Conservation (phyloP, 352 stramenopile species). For the Peronospora tabacina region DNA sequence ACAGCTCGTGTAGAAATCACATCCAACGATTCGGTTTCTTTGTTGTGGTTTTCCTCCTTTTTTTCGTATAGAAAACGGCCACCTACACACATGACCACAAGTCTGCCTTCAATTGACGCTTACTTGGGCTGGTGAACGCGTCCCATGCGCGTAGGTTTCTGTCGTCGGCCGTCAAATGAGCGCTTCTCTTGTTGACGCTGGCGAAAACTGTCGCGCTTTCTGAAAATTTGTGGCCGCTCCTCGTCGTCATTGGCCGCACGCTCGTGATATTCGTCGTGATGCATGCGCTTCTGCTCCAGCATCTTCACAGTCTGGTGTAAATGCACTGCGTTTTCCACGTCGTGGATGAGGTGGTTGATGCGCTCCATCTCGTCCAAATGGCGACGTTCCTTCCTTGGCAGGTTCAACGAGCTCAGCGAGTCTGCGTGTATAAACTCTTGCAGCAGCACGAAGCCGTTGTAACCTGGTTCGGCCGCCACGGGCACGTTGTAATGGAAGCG, state of each 20-base stretch:
- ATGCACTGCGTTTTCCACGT: conserved; percentile 62
- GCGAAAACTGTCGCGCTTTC: conserved; percentile 43
- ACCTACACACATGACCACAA: background rate
- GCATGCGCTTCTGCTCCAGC: conserved; percentile 49
- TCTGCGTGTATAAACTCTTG: conserved; percentile 59
- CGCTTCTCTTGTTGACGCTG: conserved; percentile 38
- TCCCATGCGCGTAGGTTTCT: conserved; percentile 53
- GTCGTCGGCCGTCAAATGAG: conserved; percentile 32
- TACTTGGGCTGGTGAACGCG: conserved; percentile 66
- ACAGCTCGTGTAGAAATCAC: background rate
- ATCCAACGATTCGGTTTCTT: too few species aligned
- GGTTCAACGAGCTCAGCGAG: conserved; percentile 30
- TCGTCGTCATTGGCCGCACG: conserved; percentile 45
- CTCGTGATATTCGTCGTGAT: conserved; percentile 62
- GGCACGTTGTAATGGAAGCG: conserved; percentile 74
- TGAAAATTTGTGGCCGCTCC: conserved; percentile 30
- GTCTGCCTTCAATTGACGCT: conserved; percentile 3
- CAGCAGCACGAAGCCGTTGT: conserved; percentile 57
- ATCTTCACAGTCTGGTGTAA: conserved; percentile 50
- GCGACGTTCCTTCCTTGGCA: conserved; percentile 47
- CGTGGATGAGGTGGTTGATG: conserved; percentile 60
- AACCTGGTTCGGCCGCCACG: conserved; percentile 49
- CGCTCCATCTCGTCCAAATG: conserved; percentile 70
- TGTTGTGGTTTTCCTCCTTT: background rate
- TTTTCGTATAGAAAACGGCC: background rate